Percentiles rank a stretch among this genome's conserved stretches.
Evolutionary conservation across 2,329 filamentous ascomycete species (phyloP).

Genomic region (Trichoderma asperellum): DNA sequence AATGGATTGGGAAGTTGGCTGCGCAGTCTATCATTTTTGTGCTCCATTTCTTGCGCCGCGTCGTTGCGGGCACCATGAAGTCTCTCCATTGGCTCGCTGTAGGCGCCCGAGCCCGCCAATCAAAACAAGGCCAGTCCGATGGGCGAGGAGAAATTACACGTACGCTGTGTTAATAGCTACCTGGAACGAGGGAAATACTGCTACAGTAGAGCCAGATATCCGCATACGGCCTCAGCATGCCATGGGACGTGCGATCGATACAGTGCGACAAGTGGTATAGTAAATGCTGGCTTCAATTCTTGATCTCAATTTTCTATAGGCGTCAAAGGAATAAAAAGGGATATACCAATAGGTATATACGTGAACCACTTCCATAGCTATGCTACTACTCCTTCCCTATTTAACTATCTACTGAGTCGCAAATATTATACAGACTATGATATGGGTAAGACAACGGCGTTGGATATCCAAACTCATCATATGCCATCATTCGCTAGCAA

Average conservation of each 20-base stretch:
- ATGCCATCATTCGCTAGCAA: too few species aligned
- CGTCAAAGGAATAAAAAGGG: not conserved
- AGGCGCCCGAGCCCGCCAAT: slow-evolving; percentile 2
- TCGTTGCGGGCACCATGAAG: slow-evolving; percentile 22
- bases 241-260: not conserved
- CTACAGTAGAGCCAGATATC: not conserved
- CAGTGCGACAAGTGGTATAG: not conserved
- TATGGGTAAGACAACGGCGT: too few species aligned
- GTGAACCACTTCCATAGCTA: too few species aligned
- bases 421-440: too few species aligned
- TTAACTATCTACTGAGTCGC: too few species aligned
- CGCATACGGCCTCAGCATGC: not conserved
- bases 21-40: slow-evolving; percentile 1
- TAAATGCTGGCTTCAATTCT: not conserved
- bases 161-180: not conserved
- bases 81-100: slow-evolving; percentile 13
- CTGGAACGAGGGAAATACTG: slow-evolving; percentile 10
- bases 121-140: not conserved
- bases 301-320: not conserved
- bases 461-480: too few species aligned
- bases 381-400: too few species aligned
- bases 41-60: not conserved
- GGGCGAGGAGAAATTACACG: too few species aligned
- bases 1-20: not conserved
- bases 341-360: too few species aligned